Base-by-base conservation (phyloP, 1,284 basidiomycete species). In the Trichosporon sp. region DNA sequence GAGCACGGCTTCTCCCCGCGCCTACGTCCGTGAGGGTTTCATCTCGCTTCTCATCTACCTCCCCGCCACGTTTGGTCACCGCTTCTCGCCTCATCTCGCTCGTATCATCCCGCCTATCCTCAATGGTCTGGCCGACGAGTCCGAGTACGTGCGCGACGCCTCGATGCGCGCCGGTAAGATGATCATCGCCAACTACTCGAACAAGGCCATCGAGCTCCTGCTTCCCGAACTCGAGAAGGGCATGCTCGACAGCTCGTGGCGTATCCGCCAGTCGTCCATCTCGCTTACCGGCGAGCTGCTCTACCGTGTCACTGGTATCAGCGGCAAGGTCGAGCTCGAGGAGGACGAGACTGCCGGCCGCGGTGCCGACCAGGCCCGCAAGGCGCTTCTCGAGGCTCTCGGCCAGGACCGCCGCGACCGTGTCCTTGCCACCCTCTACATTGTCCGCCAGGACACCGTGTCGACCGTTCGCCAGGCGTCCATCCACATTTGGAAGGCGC, bases 121-220 rank as follows among this genome's bases (percentile, higher is more conserved):
- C 65, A 90, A 90, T 71, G 97, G 97, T 78, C 86, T 99, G 54
- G 92, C 96, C 0, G 97, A 99, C 82, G 88, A 91, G 4, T 95
- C 96, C 76, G 97, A 99, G 85, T 94, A 92, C 78, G 93, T 96
- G 5, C 88, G 95, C 63, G 94, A 98, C 75, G 96, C 96, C 14
- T 96, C 96, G 4, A 98, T 99, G 96, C 90, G 94, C 48, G 96
- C 97, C n/a, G 96, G 96, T 74, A 89, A 96, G 76, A 99, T 99
- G 96, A 92, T 99, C 77, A 94, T 99, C 74, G 92, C 91, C 72
- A 98, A 98, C 84, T 98, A 99, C 85, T 92, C 94, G 32, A 89
- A 81, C 80, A 92, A 91, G 81, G 96, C 97, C 3, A 93, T 99
- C 70, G 96, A 99, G 76, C 87, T 99, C 37, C 87, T 99, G 4